These are phyloP conservation scores for Cladosporium sp. DNA, from an alignment of 2,329 filamentous ascomycete genomes.

Conservation along the genomic window DNA sequence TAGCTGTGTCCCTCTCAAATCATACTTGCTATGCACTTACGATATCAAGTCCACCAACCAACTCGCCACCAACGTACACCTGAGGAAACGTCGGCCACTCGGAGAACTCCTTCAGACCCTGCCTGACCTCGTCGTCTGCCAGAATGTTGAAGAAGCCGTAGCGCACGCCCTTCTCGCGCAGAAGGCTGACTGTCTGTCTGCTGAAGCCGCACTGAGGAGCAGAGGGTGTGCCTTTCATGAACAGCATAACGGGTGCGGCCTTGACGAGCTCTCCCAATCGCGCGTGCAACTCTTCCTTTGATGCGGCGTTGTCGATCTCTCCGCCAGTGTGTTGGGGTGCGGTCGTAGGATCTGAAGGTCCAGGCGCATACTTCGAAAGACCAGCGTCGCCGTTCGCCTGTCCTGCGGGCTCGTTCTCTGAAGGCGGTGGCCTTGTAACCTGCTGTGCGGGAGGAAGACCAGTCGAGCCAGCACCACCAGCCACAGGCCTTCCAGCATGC, in stretches of 20 bases:
- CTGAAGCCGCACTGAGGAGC: slow-evolving; percentile 91
- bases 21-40: slow-evolving; percentile 57
- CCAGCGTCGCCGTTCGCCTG: slow-evolving; percentile 36
- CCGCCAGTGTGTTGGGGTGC: slow-evolving; percentile 49
- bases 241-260: slow-evolving; percentile 95
- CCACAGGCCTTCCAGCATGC: slow-evolving; percentile 59
- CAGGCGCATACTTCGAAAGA: slow-evolving; percentile 49
- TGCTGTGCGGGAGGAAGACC: slow-evolving; percentile 45
- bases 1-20: neutral
- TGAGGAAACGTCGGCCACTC: slow-evolving; percentile 99
- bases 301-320: slow-evolving; percentile 37
- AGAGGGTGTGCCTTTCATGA: slow-evolving; percentile 95
- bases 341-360: slow-evolving; percentile 43
- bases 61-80: slow-evolving; percentile 84
- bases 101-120: slow-evolving; percentile 95
- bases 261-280: slow-evolving; percentile 83
- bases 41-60: slow-evolving; percentile 93
- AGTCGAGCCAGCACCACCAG: slow-evolving; percentile 36
- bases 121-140: slow-evolving; percentile 93
- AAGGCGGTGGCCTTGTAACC: slow-evolving; percentile 47
- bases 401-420: slow-evolving; percentile 38
- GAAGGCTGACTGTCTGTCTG: slow-evolving; percentile 78
- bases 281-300: slow-evolving; percentile 82
- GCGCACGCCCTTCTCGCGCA: slow-evolving; percentile 87
- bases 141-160: slow-evolving; percentile 99